Conservation (phyloP, 345 rosid species). For the Gossypium turneri region DNA sequence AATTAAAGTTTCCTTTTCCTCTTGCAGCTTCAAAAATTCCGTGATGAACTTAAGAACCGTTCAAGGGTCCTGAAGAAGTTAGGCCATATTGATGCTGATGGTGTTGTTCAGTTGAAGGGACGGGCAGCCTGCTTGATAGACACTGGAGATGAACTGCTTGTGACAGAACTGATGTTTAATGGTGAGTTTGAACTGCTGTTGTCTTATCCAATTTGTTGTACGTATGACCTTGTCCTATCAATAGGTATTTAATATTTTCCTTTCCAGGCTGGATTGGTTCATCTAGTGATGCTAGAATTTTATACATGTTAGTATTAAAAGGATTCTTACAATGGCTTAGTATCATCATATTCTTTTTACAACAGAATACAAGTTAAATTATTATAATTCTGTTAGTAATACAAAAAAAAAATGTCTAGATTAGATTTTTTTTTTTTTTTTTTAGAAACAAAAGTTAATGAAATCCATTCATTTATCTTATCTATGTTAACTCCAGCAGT, state of each 20-base stretch:
- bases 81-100: conserved; percentile 84
- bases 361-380: background rate
- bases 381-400: background rate
- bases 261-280: background rate
- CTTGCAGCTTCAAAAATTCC: conserved; percentile 87
- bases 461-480: background rate
- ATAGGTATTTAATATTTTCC: background rate
- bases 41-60: conserved; percentile 91
- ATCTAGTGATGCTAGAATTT: conserved; percentile 11
- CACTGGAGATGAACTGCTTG: conserved; percentile 98
- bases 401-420: background rate
- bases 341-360: background rate
- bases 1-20: conserved; percentile 1
- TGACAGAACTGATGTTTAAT: conserved; percentile 96
- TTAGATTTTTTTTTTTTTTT: background rate
- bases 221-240: conserved; percentile 13
- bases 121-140: conserved; percentile 99
- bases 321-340: background rate
- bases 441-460: background rate
- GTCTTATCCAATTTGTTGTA: conserved; percentile 10
- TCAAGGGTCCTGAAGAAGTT: conserved; percentile 90
- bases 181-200: conserved; percentile 38
- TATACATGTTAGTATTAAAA: background rate
- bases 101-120: conserved; percentile 89
- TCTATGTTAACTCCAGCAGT: background rate